Evolutionary conservation across 192 early-diverging fungal genomes (phyloP), one percentile per base, ranked within the genome.

Genomic region (Coemansia sp.): DNA sequence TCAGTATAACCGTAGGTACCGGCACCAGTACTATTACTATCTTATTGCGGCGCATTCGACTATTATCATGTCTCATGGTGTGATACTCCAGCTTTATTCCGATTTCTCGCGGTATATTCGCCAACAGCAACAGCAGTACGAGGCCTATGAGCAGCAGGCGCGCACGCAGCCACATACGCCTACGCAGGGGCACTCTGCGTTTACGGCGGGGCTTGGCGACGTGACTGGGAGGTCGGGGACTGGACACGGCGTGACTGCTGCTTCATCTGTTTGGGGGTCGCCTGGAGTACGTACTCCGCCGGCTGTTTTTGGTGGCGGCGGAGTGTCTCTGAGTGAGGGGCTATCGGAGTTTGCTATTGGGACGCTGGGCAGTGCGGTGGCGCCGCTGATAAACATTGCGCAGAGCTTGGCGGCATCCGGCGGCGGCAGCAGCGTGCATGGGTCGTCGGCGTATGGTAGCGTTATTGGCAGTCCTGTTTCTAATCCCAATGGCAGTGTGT

Each of bases 1-100:
- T n/a, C 67, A 62, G 45, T 82, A 70, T 58, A 82, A 70, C 68
- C 66, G 79, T 14, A 73, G 70, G 67, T 82, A 82, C 45, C 65
- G 79, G 16, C 52, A 55, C 52, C 52, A 55, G 52, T 55, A 55
- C 52, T 82, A 82, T 64, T 82, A 82, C 55, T 82, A 82, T n/a
- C 43, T 82, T 35, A 72, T 82, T 56, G 79, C 79, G 2, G 79
- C 79, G n/a, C 79, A 82, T 36, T 68, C 79, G 3, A 67, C 79
- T 7, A 82, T 82, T 61, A 82, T 82, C 45, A 82, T 82, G 79
- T 72, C 79, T 31, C 79, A 82, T 20, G 73, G 73, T 36, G 79
- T 76, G 16, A 62, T 82, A 13, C 73, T 82, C 45, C 73, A 82
- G 70, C 70, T 82, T 56, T 70, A 61, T 37, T 53, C 66, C 3